Base-by-base conservation (phyloP, 2,329 filamentous ascomycete genomes). In the Corinectria fuckeliana region DNA sequence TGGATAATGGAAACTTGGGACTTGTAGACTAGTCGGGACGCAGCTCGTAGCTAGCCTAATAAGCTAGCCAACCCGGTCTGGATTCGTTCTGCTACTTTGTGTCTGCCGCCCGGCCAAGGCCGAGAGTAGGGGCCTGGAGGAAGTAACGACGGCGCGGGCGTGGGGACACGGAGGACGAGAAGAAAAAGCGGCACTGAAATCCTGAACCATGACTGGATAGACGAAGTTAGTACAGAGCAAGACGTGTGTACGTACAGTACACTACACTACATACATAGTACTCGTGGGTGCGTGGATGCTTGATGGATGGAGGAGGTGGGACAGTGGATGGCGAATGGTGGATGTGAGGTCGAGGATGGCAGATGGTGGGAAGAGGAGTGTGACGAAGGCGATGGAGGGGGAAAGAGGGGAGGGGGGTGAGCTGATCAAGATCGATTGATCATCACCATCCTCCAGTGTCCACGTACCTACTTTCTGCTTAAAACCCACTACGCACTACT, bases 61-160 rank as follows among this genome's bases (percentile, higher is more conserved):
- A 16, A 36, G n/a, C 55, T 53, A 53, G 50, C 42, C 42, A 42
- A 53, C 32, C 56, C 36, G 49, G 56, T 53, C 50, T 58, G 56
- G 56, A 53, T 36, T n/a, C 14, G 42, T 28, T 45, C 42, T 28
- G 32, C 18, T 7, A 36, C 32, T 36, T 18, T 8, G n/a, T 18
- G 50, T 52, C 49, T 52, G 42, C 55, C 49, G 48, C 25, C 48
- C 55, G 55, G 47, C 55, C 32, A 42, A 58, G 55, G 55, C 36
- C 49, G 49, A 58, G 49, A 50, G 55, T 26, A 45, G 23, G 55
- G 47, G 25, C 26, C 32, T 56, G 52, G 39, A 50, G 39, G 44
- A 49, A 20, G 53, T 14, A 49, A 30, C 30, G 45, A 45, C 47
- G 47, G 45, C 34, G 50, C 38, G 44, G 52, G 44, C 52, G 52